Percentiles rank a stretch among this genome's conserved stretches.
These are phyloP conservation scores for Hymenoscyphus albidus DNA, from an alignment of 2,329 filamentous ascomycete species.

Conservation along the genomic window DNA sequence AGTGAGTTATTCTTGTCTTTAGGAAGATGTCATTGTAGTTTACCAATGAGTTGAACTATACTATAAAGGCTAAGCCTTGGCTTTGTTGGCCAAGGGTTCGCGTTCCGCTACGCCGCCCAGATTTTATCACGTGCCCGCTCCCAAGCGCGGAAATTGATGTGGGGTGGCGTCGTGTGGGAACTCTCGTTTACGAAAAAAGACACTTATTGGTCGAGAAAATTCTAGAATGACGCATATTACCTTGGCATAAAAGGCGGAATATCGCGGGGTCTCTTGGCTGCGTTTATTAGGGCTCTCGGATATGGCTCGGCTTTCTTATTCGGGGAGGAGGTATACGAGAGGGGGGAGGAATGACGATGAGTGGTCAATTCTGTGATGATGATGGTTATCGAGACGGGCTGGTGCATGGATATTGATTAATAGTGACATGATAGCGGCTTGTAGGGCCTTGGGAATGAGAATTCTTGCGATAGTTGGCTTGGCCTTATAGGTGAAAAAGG, in stretches of 20 bases:
- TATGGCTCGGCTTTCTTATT: background rate
- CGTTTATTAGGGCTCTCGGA: background rate
- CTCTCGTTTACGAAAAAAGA: background rate
- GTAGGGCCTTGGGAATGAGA: background rate
- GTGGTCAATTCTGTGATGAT: background rate
- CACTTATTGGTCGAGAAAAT: too few species aligned
- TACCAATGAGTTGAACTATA: background rate
- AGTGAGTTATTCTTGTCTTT: background rate
- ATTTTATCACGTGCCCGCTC: background rate
- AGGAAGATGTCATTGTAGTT: background rate
- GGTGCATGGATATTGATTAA: background rate
- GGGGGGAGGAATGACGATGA: background rate
- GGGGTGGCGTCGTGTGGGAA: background rate
- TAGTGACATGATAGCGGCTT: background rate
- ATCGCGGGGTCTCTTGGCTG: background rate
- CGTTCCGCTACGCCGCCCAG: background rate
- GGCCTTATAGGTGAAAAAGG: too few species aligned
- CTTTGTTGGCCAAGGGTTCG: background rate
- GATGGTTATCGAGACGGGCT: background rate
- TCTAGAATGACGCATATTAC: background rate
- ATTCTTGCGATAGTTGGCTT: too few species aligned
- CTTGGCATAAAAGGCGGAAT: background rate
- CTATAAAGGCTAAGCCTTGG: background rate
- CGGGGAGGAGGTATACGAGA: background rate
- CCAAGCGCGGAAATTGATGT: background rate